phyloP scores from a whole-genome alignment of 371 early-diverging fungal genomes.

The Apophysomyces elegans region DNA sequence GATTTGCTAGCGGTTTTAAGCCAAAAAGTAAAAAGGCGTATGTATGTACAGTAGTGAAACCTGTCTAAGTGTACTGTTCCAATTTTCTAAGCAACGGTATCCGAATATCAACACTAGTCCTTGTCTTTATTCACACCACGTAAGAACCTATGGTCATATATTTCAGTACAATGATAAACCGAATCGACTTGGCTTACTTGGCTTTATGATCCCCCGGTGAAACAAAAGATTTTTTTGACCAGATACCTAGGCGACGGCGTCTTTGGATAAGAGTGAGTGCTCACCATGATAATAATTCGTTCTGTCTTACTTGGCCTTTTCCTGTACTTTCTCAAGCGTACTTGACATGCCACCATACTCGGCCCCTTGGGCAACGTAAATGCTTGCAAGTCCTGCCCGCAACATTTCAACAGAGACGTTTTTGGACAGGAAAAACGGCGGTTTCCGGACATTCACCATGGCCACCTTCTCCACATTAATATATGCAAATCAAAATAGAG shows the following conservation, averaged over 20 bases:
- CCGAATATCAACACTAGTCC: background rate
- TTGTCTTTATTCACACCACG: slow-evolving; percentile 11
- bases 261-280: slow-evolving; percentile 14
- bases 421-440: slow-evolving; percentile 45
- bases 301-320: slow-evolving; percentile 61
- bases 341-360: slow-evolving; percentile 64
- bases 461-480: slow-evolving; percentile 44
- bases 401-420: slow-evolving; percentile 78
- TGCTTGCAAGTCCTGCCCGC: slow-evolving; percentile 65
- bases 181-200: slow-evolving; percentile 27
- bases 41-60: no score
- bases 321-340: slow-evolving; percentile 53
- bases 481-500: background rate
- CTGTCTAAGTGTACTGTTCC: background rate
- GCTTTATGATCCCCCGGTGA: slow-evolving; percentile 51
- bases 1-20: no score
- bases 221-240: slow-evolving; percentile 42
- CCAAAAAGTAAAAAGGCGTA: no score
- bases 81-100: background rate
- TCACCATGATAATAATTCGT: background rate
- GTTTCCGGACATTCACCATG: slow-evolving; percentile 62
- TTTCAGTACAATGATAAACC: background rate
- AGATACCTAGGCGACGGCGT: slow-evolving; percentile 36
- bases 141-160: background rate
- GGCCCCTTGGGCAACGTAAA: slow-evolving; percentile 72